phyloP scores from a whole-genome alignment of 352 stramenopile genomes.

The Phytopythium delawarense region DNA sequence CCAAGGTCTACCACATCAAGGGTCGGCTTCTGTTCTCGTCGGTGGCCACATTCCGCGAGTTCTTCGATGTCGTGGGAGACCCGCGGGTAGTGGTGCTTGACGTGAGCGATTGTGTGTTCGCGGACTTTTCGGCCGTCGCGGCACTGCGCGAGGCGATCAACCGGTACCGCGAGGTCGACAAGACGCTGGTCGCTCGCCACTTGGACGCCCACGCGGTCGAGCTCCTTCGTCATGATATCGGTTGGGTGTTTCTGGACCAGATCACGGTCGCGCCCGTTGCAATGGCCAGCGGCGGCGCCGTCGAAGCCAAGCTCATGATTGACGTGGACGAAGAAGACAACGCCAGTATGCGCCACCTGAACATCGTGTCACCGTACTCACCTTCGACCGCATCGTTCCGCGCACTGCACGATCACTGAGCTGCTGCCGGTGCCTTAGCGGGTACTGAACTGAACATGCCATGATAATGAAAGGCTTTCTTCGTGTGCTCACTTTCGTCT shows the following conservation, averaged over 20 bases:
- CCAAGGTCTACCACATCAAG: constrained; percentile 75
- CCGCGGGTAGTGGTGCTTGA: constrained; percentile 72
- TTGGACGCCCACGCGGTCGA: constrained; percentile 52
- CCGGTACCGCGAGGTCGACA: constrained; percentile 67
- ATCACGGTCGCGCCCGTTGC: constrained; percentile 24
- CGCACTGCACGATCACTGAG: constrained; percentile 10
- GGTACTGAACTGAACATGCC: neutral
- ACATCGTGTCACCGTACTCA: constrained; percentile 16
- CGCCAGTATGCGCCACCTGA: constrained; percentile 12
- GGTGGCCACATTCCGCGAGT: constrained; percentile 65
- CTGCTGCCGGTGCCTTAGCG: too few relatives aligned
- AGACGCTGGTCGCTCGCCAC: constrained; percentile 66
- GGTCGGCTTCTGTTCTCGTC: constrained; percentile 81
- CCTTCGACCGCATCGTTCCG: constrained; percentile 13
- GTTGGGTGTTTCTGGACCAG: constrained; percentile 36
- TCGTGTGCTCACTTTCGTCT: neutral
- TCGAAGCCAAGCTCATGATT: constrained; percentile 15
- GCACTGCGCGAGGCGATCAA: constrained; percentile 71
- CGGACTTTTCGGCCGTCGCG: constrained; percentile 82
- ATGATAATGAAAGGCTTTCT: neutral
- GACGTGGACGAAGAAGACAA: constrained; percentile 6
- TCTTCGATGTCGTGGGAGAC: constrained; percentile 69
- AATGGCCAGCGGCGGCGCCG: constrained; percentile 14
- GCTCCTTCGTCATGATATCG: constrained; percentile 53
- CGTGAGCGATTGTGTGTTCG: constrained; percentile 62